phyloP scores from a whole-genome alignment of 352 stramenopile genomes.

The Phytopythium chamaehyphon region DNA sequence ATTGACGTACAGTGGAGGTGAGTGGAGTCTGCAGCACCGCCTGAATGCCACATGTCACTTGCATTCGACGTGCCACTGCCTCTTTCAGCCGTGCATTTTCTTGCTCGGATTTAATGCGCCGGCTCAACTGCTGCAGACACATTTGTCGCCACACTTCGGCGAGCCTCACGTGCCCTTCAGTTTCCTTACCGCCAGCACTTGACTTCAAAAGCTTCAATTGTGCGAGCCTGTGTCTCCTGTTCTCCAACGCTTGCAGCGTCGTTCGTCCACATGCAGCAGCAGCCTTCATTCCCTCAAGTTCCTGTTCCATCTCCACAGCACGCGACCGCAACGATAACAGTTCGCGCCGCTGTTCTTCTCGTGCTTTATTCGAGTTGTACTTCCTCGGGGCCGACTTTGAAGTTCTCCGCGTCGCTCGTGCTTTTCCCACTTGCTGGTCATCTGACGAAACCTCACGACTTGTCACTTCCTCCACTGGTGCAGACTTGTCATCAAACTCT shows the following conservation, averaged over 20 bases:
- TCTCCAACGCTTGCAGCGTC: not conserved
- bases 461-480: not conserved
- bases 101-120: conserved; percentile 15
- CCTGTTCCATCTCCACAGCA: conserved; percentile 1
- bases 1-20: not conserved
- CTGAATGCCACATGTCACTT: conserved; percentile 40
- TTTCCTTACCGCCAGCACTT: no score
- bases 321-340: not conserved
- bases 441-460: not conserved
- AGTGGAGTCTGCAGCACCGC: not conserved
- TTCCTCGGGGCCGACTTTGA: not conserved
- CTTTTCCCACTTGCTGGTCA: not conserved
- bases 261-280: not conserved
- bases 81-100: conserved; percentile 52
- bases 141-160: conserved; percentile 1
- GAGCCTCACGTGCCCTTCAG: not conserved
- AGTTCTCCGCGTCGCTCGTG: not conserved
- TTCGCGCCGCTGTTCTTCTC: conserved; percentile 2
- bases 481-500: not conserved
- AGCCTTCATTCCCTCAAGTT: conserved; percentile 3
- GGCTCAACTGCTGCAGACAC: conserved; percentile 2
- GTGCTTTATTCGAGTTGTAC: conserved; percentile 5
- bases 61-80: conserved; percentile 45
- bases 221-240: not conserved
- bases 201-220: not conserved